These are phyloP conservation scores for Sporobolomyces roseus DNA, from an alignment of 768 basidiomycete genomes.

Conservation along the genomic window DNA sequence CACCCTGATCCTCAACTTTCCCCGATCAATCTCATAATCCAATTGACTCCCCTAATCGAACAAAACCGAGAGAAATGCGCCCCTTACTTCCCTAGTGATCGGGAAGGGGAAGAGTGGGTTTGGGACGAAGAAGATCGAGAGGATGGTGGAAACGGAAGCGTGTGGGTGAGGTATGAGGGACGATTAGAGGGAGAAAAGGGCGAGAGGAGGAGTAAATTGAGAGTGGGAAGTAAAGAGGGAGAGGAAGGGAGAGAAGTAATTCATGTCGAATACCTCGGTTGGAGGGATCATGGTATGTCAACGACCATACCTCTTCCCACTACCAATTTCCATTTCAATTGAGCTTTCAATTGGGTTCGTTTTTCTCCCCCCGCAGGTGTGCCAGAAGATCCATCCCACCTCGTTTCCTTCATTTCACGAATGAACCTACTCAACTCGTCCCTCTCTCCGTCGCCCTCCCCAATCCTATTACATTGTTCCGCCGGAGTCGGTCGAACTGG, in stretches of 20 bases:
- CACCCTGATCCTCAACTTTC: conserved; percentile 53
- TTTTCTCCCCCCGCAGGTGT: conserved; percentile 20
- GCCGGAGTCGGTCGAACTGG: conserved; percentile 85
- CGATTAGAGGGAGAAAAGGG: conserved; percentile 23
- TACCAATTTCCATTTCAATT: conserved; percentile 53
- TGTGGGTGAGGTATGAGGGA: conserved; percentile 22
- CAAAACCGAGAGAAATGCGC: conserved; percentile 68
- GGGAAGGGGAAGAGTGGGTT: conserved; percentile 56
- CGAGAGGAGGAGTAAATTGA: conserved; percentile 32
- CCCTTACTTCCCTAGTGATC: conserved; percentile 65
- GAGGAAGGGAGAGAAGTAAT: conserved; percentile 15
- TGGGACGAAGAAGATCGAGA: conserved; percentile 46
- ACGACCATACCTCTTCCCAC: conserved; percentile 55
- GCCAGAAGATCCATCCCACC: conserved; percentile 14
- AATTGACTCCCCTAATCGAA: conserved; percentile 72
- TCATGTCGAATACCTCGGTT: conserved; percentile 42
- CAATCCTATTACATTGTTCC: conserved; percentile 71
- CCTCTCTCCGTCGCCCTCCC: neutral
- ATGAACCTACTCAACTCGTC: conserved; percentile 11
- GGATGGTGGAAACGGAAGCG: conserved; percentile 40
- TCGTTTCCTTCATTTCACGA: conserved; percentile 25
- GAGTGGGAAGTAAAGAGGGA: neutral
- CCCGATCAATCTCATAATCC: conserved; percentile 61
- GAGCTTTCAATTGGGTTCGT: too few relatives aligned
- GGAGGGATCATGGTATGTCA: conserved; percentile 58